Evolutionary conservation across 768 basidiomycete genomes (phyloP), one percentile per base, ranked within the genome.

Genomic region (Chalciporus chontae): DNA sequence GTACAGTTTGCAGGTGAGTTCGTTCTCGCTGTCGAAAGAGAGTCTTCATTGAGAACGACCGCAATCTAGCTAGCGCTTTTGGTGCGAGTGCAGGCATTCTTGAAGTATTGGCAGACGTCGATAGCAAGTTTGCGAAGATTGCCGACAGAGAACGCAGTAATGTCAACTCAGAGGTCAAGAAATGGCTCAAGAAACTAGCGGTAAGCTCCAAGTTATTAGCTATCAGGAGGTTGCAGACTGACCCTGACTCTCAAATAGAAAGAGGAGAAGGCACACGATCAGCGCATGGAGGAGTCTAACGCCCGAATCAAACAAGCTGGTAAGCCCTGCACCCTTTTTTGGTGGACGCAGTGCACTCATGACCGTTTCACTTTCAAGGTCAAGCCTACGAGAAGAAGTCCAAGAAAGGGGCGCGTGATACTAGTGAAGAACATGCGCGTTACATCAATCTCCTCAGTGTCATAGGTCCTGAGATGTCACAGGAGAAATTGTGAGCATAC

Each of bases 111-210:
- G 77, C 79, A 2, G 87, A 90, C 24, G 76, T 90, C 45, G 84
- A 90, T 59, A 51, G 71, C 55, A 91, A 87, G 70, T 90, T 88
- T 66, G 78, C 80, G 37, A 90, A 85, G 69, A 62, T 85, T 52
- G 78, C 78, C 11, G 85, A 87, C 57, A 89, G 81, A 68, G 88
- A 91, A 55, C 87, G 81, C 51, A 81, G 83, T 53, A 60, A 49
- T 18, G 70, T 89, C 43, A 81, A 79, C 54, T 66, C 71, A 26
- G 88, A 90, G 54, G 81, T 89, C 37, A 85, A 83, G 73, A 91
- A 87, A 60, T 90, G 88, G 87, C 84, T 90, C 74, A 90, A 87
- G 79, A 89, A 84, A 66, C 76, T 90, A 31, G 77, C 82, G 43
- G 88, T 90, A 59, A 57, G 85, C 26, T 44, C 48, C 38, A 51